phyloP scores from a whole-genome alignment of 345 rosid species.

The Brassica nigra region DNA sequence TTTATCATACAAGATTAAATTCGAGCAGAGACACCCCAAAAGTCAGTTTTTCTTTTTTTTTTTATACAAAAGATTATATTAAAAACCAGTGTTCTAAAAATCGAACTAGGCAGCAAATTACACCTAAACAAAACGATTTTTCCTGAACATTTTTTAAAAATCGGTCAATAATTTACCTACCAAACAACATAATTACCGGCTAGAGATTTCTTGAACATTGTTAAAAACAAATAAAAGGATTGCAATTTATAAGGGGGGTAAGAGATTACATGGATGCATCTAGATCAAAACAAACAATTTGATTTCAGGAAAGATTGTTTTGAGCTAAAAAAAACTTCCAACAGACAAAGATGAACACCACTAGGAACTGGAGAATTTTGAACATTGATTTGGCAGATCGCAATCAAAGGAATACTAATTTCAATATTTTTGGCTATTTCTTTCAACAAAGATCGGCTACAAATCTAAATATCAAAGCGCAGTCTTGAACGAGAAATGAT shows the following conservation, averaged over 20 bases:
- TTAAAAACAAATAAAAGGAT: background rate
- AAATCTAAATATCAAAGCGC: background rate
- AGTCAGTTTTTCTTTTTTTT: no score
- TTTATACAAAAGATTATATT: no score
- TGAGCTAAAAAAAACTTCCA: background rate
- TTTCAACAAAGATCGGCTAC: background rate
- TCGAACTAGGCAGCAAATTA: no score
- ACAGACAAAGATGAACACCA: slow-evolving; percentile 2
- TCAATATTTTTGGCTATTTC: background rate
- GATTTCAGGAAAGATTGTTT: background rate
- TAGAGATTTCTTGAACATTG: no score
- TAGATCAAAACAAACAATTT: slow-evolving; percentile 12
- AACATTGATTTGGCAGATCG: no score
- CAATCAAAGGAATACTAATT: no score
- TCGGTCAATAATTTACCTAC: no score
- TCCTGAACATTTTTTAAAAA: no score
- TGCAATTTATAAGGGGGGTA: background rate
- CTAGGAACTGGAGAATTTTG: no score
- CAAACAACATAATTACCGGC: no score
- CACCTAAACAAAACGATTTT: no score
- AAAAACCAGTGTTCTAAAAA: no score
- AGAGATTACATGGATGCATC: background rate
- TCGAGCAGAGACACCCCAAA: background rate
- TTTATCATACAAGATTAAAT: background rate
- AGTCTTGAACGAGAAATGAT: background rate